Evolutionary conservation across 2,329 filamentous ascomycete species (phyloP).

Genomic region (Massarina eburnea): DNA sequence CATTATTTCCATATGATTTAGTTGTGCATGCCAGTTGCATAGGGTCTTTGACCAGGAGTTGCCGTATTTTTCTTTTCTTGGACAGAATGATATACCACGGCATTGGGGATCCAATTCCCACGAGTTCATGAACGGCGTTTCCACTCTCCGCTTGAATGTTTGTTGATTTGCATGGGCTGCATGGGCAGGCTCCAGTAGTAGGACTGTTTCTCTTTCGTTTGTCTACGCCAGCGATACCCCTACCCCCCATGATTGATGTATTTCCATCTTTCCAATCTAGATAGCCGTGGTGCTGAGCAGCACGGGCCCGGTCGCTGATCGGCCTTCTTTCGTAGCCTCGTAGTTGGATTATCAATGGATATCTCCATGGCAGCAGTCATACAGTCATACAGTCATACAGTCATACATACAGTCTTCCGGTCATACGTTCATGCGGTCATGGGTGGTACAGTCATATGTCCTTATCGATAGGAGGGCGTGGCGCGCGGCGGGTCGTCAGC

Average conservation of each 20-base stretch:
- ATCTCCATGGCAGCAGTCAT: not conserved
- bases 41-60: slow-evolving; percentile 23
- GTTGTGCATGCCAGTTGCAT: slow-evolving; percentile 28
- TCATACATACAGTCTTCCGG: no score
- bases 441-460: no score
- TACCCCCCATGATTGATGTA: slow-evolving; percentile 22
- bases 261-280: slow-evolving; percentile 5
- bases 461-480: no score
- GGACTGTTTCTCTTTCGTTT: slow-evolving; percentile 25
- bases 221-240: slow-evolving; percentile 31
- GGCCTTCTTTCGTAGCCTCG: not conserved
- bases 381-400: not conserved
- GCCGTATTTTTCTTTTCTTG: slow-evolving; percentile 13
- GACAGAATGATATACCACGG: slow-evolving; percentile 25
- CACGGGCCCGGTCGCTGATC: slow-evolving; percentile 4
- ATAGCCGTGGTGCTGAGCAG: slow-evolving; percentile 10
- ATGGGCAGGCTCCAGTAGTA: no score
- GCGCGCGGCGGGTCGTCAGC: slow-evolving; percentile 22
- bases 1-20: slow-evolving; percentile 6
- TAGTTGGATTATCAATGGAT: not conserved
- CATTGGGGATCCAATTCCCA: slow-evolving; percentile 20
- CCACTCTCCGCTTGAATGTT: slow-evolving; percentile 10
- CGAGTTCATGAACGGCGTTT: slow-evolving; percentile 33
- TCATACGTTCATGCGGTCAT: no score
- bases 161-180: slow-evolving; percentile 23